Percentiles rank a stretch among this genome's conserved stretches.
Conservation (phyloP, 1,139 yeast species). For the Candida albicans region DNA sequence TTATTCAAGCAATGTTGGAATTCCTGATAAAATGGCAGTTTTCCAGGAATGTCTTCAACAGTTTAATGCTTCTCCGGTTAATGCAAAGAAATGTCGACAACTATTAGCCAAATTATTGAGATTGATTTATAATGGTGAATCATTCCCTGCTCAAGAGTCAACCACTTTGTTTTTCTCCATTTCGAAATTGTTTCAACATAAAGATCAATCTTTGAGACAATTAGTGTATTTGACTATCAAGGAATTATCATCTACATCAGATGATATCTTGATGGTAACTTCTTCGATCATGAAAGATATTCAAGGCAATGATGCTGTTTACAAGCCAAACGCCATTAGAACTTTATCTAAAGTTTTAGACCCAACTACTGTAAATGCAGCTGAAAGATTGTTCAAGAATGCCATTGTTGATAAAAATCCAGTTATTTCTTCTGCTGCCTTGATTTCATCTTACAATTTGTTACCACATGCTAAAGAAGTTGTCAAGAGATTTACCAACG, state of each 20-base stretch:
- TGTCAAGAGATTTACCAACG: conserved; percentile 90
- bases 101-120: conserved; percentile 73
- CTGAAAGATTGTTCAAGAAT: conserved; percentile 89
- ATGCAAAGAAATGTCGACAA: conserved; percentile 81
- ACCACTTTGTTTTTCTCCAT: conserved; percentile 91
- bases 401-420: conserved; percentile 93
- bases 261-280: conserved; percentile 95
- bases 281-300: conserved; percentile 98
- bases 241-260: conserved; percentile 80
- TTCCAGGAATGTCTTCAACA: conserved; percentile 94
- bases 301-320: conserved; percentile 81
- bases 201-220: conserved; percentile 87
- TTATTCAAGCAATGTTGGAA: conserved; percentile 49
- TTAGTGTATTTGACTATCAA: conserved; percentile 91
- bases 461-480: conserved; percentile 89
- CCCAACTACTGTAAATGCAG: conserved; percentile 88
- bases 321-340: conserved; percentile 93
- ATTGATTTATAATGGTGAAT: conserved; percentile 78
- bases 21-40: conserved; percentile 95
- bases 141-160: conserved; percentile 85
- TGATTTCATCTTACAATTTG: conserved; percentile 85
- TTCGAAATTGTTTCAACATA: conserved; percentile 92
- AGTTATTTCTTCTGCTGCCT: conserved; percentile 86
- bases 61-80: conserved; percentile 89
- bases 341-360: conserved; percentile 89